Evolutionary conservation across 2,329 filamentous ascomycete species (phyloP).

Genomic region (Calonectria leucothoes): DNA sequence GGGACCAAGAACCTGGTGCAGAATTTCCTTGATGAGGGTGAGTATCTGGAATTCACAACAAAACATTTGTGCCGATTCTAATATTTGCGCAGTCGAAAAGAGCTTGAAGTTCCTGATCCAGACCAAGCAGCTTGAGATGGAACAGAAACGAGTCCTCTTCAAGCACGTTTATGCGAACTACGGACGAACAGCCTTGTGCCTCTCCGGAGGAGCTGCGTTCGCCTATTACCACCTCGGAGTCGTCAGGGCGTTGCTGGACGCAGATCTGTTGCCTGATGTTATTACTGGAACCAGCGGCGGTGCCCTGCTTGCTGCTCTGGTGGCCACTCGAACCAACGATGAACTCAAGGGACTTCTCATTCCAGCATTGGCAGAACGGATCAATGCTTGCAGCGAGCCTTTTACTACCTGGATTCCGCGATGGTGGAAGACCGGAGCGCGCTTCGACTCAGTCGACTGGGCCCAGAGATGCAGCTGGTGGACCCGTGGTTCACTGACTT

Average conservation of each 20-base stretch:
- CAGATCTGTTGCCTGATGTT: slow-evolving; percentile 86
- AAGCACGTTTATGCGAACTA: slow-evolving; percentile 92
- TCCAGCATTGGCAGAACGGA: slow-evolving; percentile 85
- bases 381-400: slow-evolving; percentile 86
- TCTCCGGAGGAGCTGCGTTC: slow-evolving; percentile 94
- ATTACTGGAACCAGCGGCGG: slow-evolving; percentile 97
- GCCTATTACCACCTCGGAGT: slow-evolving; percentile 98
- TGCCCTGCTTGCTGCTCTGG: slow-evolving; percentile 86
- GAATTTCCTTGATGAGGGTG: slow-evolving; percentile 86
- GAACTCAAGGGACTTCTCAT: slow-evolving; percentile 88
- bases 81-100: slow-evolving; percentile 66
- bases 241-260: slow-evolving; percentile 88
- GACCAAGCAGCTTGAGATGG: slow-evolving; percentile 73
- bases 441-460: slow-evolving; percentile 96
- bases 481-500: slow-evolving; percentile 90
- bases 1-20: slow-evolving; percentile 97
- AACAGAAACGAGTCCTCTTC: slow-evolving; percentile 85
- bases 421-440: slow-evolving; percentile 93
- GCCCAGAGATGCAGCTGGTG: slow-evolving; percentile 89
- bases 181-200: slow-evolving; percentile 89
- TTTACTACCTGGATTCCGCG: slow-evolving; percentile 81
- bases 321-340: slow-evolving; percentile 90
- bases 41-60: slow-evolving; percentile 29
- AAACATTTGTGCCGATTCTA: slow-evolving; percentile 13
- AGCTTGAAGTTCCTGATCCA: slow-evolving; percentile 75